These are phyloP conservation scores for Limnanthes douglasii DNA, from an alignment of 345 rosid species.

Conservation along the genomic window DNA sequence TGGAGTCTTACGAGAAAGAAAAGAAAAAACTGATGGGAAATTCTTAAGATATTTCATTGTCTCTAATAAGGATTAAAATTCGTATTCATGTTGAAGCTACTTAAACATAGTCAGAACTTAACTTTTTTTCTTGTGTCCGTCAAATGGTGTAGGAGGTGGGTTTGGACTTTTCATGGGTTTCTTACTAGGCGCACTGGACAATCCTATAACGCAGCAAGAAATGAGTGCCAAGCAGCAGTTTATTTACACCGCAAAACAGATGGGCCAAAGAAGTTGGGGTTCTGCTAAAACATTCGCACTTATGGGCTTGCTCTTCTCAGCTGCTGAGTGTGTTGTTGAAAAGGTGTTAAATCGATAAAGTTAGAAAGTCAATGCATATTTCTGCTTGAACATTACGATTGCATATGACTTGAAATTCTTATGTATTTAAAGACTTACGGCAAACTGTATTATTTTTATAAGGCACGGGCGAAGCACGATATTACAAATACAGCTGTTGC, in stretches of 20 bases:
- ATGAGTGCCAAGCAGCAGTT: slow-evolving; percentile 81
- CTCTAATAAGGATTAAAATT: too few relatives aligned
- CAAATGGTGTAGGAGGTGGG: slow-evolving; percentile 61
- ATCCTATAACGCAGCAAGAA: slow-evolving; percentile 54
- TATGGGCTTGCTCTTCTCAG: slow-evolving; percentile 89
- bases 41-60: too few relatives aligned
- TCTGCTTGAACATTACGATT: too few relatives aligned
- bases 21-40: too few relatives aligned
- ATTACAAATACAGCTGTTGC: slow-evolving; percentile 63
- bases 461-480: slow-evolving; percentile 93
- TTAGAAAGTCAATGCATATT: slow-evolving; percentile 1
- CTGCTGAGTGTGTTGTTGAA: slow-evolving; percentile 80
- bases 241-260: slow-evolving; percentile 52
- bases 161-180: slow-evolving; percentile 80
- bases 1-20: too few relatives aligned
- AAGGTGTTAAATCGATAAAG: slow-evolving; percentile 32
- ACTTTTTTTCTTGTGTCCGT: slow-evolving; percentile 1
- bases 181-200: slow-evolving; percentile 76
- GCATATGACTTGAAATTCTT: slow-evolving; percentile 1
- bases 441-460: slow-evolving; percentile 4
- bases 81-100: too few relatives aligned
- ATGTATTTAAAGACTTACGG: background rate
- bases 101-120: too few relatives aligned
- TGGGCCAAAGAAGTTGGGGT: slow-evolving; percentile 80
- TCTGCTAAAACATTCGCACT: slow-evolving; percentile 79